A percentile compares a stretch with the other conserved stretches of the same genome.
These are phyloP conservation scores for Chlamydomonas sp. DNA, from an alignment of 139 green algal genomes.

Conservation along the genomic window DNA sequence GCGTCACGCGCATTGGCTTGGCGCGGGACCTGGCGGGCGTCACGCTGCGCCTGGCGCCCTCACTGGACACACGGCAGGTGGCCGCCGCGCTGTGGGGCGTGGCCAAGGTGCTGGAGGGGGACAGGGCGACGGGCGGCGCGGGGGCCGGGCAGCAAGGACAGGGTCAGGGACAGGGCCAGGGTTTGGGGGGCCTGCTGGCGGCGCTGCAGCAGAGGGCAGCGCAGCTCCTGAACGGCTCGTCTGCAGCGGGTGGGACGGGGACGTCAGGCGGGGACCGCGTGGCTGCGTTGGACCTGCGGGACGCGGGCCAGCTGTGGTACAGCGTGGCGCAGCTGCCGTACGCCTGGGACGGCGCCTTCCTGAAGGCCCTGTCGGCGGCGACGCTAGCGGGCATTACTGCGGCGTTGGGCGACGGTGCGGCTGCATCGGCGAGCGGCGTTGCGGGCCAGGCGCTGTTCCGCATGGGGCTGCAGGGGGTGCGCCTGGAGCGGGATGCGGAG, in stretches of 20 bases:
- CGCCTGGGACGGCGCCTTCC: not conserved
- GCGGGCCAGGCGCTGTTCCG: constrained; percentile 19
- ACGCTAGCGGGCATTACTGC: not conserved
- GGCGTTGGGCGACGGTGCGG: not conserved
- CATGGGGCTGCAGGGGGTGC: not conserved
- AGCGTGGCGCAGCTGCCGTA: not conserved
- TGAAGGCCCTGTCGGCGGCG: not conserved
- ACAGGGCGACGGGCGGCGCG: not conserved
- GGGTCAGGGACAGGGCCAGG: not conserved
- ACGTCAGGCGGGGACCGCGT: not conserved
- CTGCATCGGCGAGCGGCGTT: not conserved
- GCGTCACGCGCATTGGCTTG: no score
- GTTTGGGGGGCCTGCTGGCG: not conserved
- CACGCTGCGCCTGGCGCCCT: not conserved
- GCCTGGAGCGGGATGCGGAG: not conserved
- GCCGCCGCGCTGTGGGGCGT: constrained; percentile 24
- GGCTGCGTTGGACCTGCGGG: not conserved
- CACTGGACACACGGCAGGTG: constrained; percentile 3
- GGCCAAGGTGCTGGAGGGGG: constrained; percentile 14
- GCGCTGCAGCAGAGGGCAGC: not conserved
- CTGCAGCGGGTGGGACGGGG: not conserved
- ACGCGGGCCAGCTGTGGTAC: constrained; percentile 33
- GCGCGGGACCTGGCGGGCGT: not conserved
- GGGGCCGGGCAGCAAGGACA: not conserved
- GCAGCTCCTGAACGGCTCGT: not conserved